Conservation (phyloP, 2,329 filamentous ascomycete genomes). For the Fusarium sublunatum region DNA sequence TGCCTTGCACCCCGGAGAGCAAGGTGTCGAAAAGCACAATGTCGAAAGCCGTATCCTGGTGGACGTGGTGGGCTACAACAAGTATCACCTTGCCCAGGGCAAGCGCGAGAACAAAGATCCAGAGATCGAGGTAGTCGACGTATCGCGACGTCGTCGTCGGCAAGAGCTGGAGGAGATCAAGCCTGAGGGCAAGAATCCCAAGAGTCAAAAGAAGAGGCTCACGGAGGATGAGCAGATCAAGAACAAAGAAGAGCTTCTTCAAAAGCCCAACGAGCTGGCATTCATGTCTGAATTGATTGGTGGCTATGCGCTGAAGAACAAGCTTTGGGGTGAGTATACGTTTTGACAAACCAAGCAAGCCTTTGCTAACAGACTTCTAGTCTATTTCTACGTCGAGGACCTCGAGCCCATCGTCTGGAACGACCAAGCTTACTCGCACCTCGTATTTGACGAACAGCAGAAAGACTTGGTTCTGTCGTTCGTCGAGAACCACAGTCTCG, state of each 20-base stretch:
- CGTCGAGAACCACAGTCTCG: conserved; percentile 56
- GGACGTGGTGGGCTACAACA: conserved; percentile 57
- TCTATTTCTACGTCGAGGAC: conserved; percentile 56
- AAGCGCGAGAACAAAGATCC: conserved; percentile 52
- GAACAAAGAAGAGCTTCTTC: conserved; percentile 56
- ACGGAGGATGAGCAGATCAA: conserved; percentile 50
- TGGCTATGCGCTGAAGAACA: conserved; percentile 60
- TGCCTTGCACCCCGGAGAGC: conserved; percentile 46
- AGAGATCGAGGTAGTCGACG: conserved; percentile 41
- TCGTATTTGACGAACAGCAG: conserved; percentile 60
- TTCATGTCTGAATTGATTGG: conserved; percentile 56
- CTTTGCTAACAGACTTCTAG: conserved; percentile 29
- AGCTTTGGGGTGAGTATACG: conserved; percentile 55
- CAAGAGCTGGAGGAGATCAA: conserved; percentile 18
- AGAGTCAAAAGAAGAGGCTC: conserved; percentile 43
- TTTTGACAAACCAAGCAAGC: neutral
- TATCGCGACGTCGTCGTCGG: conserved; percentile 7
- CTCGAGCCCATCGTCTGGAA: conserved; percentile 59
- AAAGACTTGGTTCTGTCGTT: conserved; percentile 61
- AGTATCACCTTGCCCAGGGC: conserved; percentile 53
- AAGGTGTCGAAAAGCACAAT: conserved; percentile 48
- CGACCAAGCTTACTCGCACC: conserved; percentile 57
- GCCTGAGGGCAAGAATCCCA: conserved; percentile 13
- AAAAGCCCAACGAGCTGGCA: conserved; percentile 52
- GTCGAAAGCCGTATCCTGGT: conserved; percentile 56